phyloP scores from a whole-genome alignment of 108 stramenopile genomes.

The Schizochytrium sp. region DNA sequence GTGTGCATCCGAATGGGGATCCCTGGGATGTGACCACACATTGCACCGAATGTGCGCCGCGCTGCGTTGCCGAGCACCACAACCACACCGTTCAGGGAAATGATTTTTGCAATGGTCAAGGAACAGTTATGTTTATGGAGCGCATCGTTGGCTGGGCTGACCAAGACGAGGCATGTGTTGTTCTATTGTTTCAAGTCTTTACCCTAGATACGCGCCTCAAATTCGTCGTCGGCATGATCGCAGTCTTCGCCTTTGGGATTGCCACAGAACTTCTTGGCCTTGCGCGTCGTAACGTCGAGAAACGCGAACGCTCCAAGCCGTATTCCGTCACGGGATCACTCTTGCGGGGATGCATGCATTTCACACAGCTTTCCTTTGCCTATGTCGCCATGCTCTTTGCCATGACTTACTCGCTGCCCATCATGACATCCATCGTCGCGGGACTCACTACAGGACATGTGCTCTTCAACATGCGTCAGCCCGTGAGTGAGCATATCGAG shows the following conservation, averaged over 20 bases:
- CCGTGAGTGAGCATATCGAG: neutral
- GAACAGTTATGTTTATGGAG: neutral
- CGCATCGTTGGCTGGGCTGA: neutral
- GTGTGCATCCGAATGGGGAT: neutral
- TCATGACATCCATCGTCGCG: neutral
- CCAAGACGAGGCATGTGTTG: neutral
- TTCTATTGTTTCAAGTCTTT: neutral
- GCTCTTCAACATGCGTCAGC: neutral
- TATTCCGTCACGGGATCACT: neutral
- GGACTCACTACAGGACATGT: neutral
- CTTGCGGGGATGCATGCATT: neutral
- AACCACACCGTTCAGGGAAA: neutral
- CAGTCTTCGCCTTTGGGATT: neutral
- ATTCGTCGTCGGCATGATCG: neutral
- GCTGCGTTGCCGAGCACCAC: neutral
- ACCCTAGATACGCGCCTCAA: neutral
- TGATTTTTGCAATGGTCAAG: constrained; percentile 8
- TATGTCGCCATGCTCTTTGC: constrained; percentile 15
- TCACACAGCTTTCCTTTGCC: neutral
- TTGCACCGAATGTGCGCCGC: neutral
- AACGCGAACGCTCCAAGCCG: neutral
- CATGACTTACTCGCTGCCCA: neutral
- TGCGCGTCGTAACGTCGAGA: neutral
- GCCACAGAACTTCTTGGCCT: neutral
- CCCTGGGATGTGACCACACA: neutral